A percentile compares a stretch with the other conserved stretches of the same genome.
Evolutionary conservation across 2,329 filamentous ascomycete genomes (phyloP).

Genomic region (Cladophialophora yegresii): DNA sequence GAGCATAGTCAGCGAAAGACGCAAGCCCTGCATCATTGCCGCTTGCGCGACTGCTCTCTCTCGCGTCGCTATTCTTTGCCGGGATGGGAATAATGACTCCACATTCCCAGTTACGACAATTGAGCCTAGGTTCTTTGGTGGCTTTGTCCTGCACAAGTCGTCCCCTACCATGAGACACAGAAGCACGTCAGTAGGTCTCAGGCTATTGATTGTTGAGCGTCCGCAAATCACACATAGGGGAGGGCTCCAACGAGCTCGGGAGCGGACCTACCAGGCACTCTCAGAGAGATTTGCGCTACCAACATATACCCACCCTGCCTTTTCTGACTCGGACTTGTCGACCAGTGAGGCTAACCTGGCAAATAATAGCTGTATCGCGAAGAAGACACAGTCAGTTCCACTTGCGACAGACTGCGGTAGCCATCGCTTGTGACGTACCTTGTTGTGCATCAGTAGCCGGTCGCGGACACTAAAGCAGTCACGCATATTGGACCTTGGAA

Average conservation of each 20-base stretch:
- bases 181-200: conserved; percentile 11
- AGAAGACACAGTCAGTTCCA: conserved; percentile 14
- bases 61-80: conserved; percentile 19
- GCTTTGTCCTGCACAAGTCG: conserved; percentile 69
- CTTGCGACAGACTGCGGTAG: neutral
- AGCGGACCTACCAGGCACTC: conserved; percentile 73
- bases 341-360: conserved; percentile 20
- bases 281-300: conserved; percentile 92
- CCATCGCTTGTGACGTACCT: conserved; percentile 56
- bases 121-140: conserved; percentile 71
- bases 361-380: conserved; percentile 20
- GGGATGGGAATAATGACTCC: conserved; percentile 73
- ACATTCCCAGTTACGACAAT: conserved; percentile 92
- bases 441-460: conserved; percentile 85
- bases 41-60: conserved; percentile 4
- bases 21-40: conserved; percentile 42
- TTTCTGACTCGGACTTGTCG: conserved; percentile 9
- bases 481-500: conserved; percentile 70
- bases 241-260: neutral
- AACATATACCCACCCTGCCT: conserved; percentile 73
- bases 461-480: conserved; percentile 72
- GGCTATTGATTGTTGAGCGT: neutral
- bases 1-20: conserved; percentile 59
- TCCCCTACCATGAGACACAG: conserved; percentile 60
- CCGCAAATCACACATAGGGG: neutral